Percentiles rank a stretch among this genome's conserved stretches.
These are phyloP conservation scores for Tripidium arundinaceum DNA, from an alignment of 202 grass and related monocot genomes.

Conservation along the genomic window DNA sequence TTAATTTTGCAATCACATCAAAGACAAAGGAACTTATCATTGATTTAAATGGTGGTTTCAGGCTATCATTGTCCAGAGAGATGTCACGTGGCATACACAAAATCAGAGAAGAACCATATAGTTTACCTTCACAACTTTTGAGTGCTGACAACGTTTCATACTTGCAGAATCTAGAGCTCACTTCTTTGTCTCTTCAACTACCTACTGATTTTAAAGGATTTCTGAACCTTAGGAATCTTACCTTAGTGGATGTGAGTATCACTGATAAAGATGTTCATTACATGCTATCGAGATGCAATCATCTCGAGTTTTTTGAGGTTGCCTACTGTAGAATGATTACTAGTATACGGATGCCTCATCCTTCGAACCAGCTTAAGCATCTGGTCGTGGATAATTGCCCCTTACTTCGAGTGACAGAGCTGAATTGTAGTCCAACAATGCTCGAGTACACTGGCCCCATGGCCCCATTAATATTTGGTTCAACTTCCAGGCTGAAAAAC, in stretches of 20 bases:
- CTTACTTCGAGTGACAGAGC: too few species aligned
- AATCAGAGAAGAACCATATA: neutral
- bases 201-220: constrained; percentile 6
- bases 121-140: neutral
- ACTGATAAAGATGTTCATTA: too few species aligned
- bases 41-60: neutral
- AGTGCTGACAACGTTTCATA: neutral
- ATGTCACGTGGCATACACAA: neutral
- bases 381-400: neutral
- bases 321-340: neutral
- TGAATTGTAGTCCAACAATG: too few species aligned
- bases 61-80: neutral
- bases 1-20: neutral
- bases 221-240: too few species aligned
- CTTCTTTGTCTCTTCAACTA: neutral
- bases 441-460: neutral
- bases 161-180: neutral
- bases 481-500: neutral
- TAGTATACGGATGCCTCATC: neutral
- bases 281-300: too few species aligned
- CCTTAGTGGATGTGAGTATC: too few species aligned
- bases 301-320: too few species aligned
- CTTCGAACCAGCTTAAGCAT: constrained; percentile 3
- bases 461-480: neutral
- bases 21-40: neutral